phyloP scores from a whole-genome alignment of 2,329 filamentous ascomycete species.

The Ophiostoma perfectum region DNA sequence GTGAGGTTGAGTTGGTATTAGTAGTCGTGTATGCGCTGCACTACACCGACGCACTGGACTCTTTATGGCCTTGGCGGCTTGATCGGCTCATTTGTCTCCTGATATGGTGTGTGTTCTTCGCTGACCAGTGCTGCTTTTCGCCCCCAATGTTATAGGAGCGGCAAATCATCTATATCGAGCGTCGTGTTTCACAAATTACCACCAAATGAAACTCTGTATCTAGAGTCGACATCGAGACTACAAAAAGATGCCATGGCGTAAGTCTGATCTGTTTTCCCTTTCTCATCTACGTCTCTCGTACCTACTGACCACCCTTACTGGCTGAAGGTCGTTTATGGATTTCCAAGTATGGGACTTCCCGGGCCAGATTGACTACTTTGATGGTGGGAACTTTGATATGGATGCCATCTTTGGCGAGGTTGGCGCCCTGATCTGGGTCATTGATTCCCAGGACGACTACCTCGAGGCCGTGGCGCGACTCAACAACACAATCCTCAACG shows the following conservation, averaged over 20 bases:
- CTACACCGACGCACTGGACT: no score
- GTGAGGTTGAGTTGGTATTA: no score
- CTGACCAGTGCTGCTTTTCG: conserved; percentile 9
- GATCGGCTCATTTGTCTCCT: conserved; percentile 9
- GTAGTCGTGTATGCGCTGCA: no score
- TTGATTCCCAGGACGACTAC: conserved; percentile 97
- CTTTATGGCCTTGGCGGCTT: not conserved
- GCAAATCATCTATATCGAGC: conserved; percentile 96
- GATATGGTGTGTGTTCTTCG: not conserved
- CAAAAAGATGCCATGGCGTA: conserved; percentile 90
- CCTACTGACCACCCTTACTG: conserved; percentile 32
- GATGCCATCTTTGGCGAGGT: conserved; percentile 92
- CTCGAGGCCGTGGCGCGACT: conserved; percentile 82
- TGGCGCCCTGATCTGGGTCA: conserved; percentile 94
- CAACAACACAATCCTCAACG: conserved; percentile 80
- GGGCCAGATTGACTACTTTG: conserved; percentile 82
- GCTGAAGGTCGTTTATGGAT: conserved; percentile 77
- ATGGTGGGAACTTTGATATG: conserved; percentile 82
- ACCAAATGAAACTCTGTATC: conserved; percentile 88
- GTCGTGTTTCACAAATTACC: conserved; percentile 99
- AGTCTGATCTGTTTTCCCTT: conserved; percentile 37
- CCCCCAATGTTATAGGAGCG: conserved; percentile 58
- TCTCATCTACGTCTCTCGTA: not conserved
- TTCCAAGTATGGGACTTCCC: conserved; percentile 98
- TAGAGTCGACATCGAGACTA: conserved; percentile 90